Conservation (phyloP, 139 green algal species). For the Chlorella sp. region DNA sequence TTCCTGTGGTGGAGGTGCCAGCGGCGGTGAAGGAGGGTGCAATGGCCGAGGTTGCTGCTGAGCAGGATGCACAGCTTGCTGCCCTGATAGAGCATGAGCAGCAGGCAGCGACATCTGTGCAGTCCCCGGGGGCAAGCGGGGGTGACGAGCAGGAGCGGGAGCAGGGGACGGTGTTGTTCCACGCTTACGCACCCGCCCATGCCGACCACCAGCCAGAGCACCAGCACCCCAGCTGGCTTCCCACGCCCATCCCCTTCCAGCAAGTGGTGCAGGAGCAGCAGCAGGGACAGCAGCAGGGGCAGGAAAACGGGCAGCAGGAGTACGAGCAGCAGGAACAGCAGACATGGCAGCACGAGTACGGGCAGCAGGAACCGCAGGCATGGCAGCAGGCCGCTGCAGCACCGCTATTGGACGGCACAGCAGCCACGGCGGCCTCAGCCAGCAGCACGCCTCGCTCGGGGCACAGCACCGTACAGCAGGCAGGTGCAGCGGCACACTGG, state of each 20-base stretch:
- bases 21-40: background rate
- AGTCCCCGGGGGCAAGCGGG: background rate
- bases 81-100: background rate
- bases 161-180: conserved; percentile 1
- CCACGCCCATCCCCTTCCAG: background rate
- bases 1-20: background rate
- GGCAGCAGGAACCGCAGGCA: background rate
- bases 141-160: background rate
- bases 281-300: background rate
- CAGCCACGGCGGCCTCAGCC: background rate
- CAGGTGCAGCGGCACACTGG: background rate
- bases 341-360: background rate
- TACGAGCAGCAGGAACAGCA: background rate
- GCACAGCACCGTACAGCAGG: background rate
- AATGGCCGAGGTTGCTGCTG: background rate
- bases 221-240: conserved; percentile 31
- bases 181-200: conserved; percentile 14
- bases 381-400: background rate
- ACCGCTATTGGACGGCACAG: background rate
- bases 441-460: background rate
- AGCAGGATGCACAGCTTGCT: background rate
- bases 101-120: background rate
- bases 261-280: background rate
- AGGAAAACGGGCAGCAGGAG: background rate
- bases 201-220: conserved; percentile 20